Evolutionary conservation across 2,329 filamentous ascomycete species (phyloP), one percentile per base, ranked within the genome.

Genomic region (Blastomyces parvus): DNA sequence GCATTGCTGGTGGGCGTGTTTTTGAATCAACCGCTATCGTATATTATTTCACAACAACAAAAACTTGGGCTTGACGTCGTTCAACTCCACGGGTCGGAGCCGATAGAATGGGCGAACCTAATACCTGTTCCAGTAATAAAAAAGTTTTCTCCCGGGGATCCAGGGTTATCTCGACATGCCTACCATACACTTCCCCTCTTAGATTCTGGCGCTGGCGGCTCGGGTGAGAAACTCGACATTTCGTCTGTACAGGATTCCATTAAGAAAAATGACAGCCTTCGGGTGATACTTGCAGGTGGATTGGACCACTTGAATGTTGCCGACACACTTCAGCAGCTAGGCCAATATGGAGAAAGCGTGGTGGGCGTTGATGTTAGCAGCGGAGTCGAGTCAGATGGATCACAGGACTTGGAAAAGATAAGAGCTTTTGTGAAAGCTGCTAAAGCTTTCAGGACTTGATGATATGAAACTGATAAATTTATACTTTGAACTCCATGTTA

Each of bases 1-100:
- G 87, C 93, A 0, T 82, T 94, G 2, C 82, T 99, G 0, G 94
- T 96, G 5, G 94, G 94, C 63, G 93, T 99, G 1, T 99, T 99
- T 79, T 88, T 90, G 70, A 89, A 97, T 74, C 93, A 97, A 72
- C 86, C 93, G 0, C 81, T 99, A 11, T 84, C 85, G 44, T 91
- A 96, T 69, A 82, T 99, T 7, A 80, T 97, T 60, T 83, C 87
- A 66, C 86, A 93, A 73, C 89, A 95, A 69, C 84, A 84, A 67
- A 80, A 86, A 14, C 86, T 96, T 67, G 81, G 83, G 56, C 84
- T 99, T 53, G 94, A 99, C 73, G 79, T 96, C 61, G 90, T 99
- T 7, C 94, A 99, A 73, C 83, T 99, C 1, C 94, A 99, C 72
- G 95, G 94, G 9, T 83, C 88, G 57, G 95, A 99, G 73, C 93